Evolutionary conservation across 108 stramenopile species (phyloP).

Genomic region (Cylindrotheca fusiformis): DNA sequence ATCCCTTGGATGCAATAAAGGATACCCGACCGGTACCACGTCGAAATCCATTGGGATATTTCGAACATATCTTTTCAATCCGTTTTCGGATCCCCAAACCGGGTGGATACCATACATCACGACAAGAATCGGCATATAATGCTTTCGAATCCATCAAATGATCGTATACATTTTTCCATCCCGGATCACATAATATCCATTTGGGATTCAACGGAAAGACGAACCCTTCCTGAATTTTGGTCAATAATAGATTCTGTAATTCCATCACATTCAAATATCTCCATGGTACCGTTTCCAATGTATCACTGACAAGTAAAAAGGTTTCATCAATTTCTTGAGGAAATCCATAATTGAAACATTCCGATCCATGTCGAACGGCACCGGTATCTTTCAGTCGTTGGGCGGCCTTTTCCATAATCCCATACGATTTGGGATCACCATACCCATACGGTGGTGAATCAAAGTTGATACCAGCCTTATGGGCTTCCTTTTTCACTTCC

Average conservation of each 20-base stretch:
- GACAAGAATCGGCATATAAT: constrained; percentile 42
- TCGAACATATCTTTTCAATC: constrained; percentile 51
- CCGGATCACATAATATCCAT: constrained; percentile 72
- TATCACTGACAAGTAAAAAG: constrained; percentile 60
- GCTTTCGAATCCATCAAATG: constrained; percentile 41
- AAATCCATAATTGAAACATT: constrained; percentile 79
- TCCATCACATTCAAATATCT: constrained; percentile 61
- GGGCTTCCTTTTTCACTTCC: constrained; percentile 47
- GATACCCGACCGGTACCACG: constrained; percentile 1
- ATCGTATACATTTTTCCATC: constrained; percentile 70
- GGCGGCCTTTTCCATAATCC: constrained; percentile 67
- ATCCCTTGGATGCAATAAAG: constrained; percentile 7
- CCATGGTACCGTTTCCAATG: constrained; percentile 35
- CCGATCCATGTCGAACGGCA: constrained; percentile 71
- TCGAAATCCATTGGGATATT: constrained; percentile 59
- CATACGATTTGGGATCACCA: constrained; percentile 73
- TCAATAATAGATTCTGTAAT: constrained; percentile 47
- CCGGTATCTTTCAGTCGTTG: constrained; percentile 52
- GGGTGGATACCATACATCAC: constrained; percentile 61
- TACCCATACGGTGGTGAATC: constrained; percentile 70
- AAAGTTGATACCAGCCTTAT: constrained; percentile 6
- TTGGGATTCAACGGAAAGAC: constrained; percentile 71
- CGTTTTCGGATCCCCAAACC: constrained; percentile 46
- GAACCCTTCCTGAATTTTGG: constrained; percentile 55
- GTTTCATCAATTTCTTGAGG: constrained; percentile 77